These are phyloP conservation scores for Tardiomyces depauwii DNA, from an alignment of 1,139 yeast genomes.

Conservation along the genomic window DNA sequence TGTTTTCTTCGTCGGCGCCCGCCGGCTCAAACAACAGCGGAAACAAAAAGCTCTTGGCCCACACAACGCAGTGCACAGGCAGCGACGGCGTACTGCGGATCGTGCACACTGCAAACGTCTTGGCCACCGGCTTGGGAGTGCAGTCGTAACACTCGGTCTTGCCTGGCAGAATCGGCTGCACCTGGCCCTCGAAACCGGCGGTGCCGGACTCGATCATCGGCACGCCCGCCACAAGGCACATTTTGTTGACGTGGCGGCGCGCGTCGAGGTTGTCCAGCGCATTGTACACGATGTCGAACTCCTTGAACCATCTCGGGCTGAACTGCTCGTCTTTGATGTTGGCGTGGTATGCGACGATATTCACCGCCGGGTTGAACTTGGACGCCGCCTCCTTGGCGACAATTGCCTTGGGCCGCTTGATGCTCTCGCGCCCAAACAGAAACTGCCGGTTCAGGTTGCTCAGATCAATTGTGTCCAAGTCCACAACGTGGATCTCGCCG, in stretches of 20 bases:
- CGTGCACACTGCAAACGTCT: conserved; percentile 90
- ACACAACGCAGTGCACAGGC: conserved; percentile 92
- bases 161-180: conserved; percentile 80
- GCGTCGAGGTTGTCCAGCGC: conserved; percentile 95
- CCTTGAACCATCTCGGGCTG: conserved; percentile 70
- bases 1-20: conserved; percentile 29
- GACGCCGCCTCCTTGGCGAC: conserved; percentile 76
- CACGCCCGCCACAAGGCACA: conserved; percentile 59
- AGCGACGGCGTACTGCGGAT: conserved; percentile 94
- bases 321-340: conserved; percentile 67
- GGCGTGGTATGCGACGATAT: conserved; percentile 72
- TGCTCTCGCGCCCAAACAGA: conserved; percentile 74
- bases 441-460: conserved; percentile 92
- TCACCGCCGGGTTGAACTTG: conserved; percentile 62
- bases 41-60: conserved; percentile 92
- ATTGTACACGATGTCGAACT: conserved; percentile 70
- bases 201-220: conserved; percentile 94
- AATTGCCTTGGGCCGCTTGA: conserved; percentile 71
- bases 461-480: conserved; percentile 86
- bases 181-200: conserved; percentile 88
- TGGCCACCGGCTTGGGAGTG: conserved; percentile 75
- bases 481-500: conserved; percentile 86
- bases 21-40: conserved; percentile 60
- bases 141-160: conserved; percentile 91
- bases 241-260: conserved; percentile 74